A percentile compares a stretch with the other conserved stretches of the same genome.
Conservation (phyloP, 352 stramenopile species). For the Phytophthora nicotianae region DNA sequence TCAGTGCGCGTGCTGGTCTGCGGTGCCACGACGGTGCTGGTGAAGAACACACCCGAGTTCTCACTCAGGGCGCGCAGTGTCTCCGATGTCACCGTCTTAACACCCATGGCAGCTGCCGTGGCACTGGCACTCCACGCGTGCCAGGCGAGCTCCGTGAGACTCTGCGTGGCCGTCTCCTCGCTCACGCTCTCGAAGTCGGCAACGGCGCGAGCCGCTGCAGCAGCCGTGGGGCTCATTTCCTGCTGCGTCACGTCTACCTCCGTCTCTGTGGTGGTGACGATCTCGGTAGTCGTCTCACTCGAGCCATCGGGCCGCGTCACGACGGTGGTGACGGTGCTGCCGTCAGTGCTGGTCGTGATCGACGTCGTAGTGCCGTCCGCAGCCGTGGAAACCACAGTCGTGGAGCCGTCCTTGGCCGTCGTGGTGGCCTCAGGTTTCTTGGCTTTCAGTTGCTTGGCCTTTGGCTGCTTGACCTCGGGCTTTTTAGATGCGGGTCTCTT, state of each 20-base stretch:
- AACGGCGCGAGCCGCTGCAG: slow-evolving; percentile 24
- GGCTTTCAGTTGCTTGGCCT: slow-evolving; percentile 13
- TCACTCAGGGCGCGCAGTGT: slow-evolving; percentile 12
- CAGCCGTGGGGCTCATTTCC: slow-evolving; percentile 24
- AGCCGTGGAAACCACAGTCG: slow-evolving; percentile 21
- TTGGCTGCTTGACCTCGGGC: slow-evolving; percentile 12
- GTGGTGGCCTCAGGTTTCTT: slow-evolving; percentile 2
- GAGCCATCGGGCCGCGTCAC: slow-evolving; percentile 33
- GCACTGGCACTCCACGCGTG: slow-evolving; percentile 36
- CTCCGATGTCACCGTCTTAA: slow-evolving; percentile 24
- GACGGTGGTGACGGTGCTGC: slow-evolving; percentile 29
- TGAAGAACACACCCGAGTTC: slow-evolving; percentile 38
- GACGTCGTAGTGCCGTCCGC: slow-evolving; percentile 32
- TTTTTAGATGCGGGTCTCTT: slow-evolving; percentile 21
- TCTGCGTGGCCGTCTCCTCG: slow-evolving; percentile 29
- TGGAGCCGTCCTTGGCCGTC: slow-evolving; percentile 20
- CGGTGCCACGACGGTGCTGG: slow-evolving; percentile 32
- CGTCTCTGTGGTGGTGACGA: slow-evolving; percentile 30
- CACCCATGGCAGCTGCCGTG: slow-evolving; percentile 36
- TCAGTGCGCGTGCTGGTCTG: slow-evolving; percentile 4
- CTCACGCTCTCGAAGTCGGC: slow-evolving; percentile 43
- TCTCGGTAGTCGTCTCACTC: slow-evolving; percentile 36
- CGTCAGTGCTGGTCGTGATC: slow-evolving; percentile 40
- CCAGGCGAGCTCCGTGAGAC: slow-evolving; percentile 33
- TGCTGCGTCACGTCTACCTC: slow-evolving; percentile 22